Conservation (phyloP, 1,284 basidiomycete genomes). For the Porodaedalea pini region DNA sequence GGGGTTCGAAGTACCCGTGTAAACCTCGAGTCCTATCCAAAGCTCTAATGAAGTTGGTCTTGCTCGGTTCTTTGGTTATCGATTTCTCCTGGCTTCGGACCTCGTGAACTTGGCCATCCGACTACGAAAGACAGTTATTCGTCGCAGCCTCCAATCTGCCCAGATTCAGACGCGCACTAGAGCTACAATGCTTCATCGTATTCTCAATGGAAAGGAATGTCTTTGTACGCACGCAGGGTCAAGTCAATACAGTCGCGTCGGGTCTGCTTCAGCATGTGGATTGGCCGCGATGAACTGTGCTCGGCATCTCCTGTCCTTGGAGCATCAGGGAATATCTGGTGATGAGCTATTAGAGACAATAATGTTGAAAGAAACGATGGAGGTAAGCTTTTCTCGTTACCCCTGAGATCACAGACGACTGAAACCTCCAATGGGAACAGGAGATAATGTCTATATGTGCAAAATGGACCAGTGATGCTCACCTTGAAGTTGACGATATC, state of each 20-base stretch:
- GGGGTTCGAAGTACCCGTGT: too few relatives aligned
- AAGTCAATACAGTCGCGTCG: constrained; percentile 45
- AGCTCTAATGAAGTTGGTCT: too few relatives aligned
- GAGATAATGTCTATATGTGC: constrained; percentile 52
- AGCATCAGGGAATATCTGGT: constrained; percentile 31
- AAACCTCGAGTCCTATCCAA: too few relatives aligned
- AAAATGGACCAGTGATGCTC: constrained; percentile 47
- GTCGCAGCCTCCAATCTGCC: too few relatives aligned
- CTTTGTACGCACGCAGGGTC: constrained; percentile 11
- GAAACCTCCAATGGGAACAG: constrained; percentile 32
- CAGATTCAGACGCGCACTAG: too few relatives aligned
- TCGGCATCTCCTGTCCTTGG: constrained; percentile 41
- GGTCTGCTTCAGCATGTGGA: constrained; percentile 49
- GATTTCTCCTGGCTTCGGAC: too few relatives aligned
- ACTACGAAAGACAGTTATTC: too few relatives aligned
- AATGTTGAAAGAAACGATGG: constrained; percentile 35
- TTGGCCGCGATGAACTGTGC: constrained; percentile 62
- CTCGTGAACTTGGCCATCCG: too few relatives aligned
- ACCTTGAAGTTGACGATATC: constrained; percentile 54
- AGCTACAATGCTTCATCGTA: not conserved
- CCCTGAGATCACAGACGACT: not conserved
- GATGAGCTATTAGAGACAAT: constrained; percentile 36
- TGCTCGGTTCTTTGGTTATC: too few relatives aligned
- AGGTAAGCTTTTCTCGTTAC: constrained; percentile 33
- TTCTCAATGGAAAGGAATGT: not conserved